A percentile compares a stretch with the other conserved stretches of the same genome.
Evolutionary conservation across 2,329 filamentous ascomycete genomes (phyloP).

Genomic region (Fusarium mundagurra): DNA sequence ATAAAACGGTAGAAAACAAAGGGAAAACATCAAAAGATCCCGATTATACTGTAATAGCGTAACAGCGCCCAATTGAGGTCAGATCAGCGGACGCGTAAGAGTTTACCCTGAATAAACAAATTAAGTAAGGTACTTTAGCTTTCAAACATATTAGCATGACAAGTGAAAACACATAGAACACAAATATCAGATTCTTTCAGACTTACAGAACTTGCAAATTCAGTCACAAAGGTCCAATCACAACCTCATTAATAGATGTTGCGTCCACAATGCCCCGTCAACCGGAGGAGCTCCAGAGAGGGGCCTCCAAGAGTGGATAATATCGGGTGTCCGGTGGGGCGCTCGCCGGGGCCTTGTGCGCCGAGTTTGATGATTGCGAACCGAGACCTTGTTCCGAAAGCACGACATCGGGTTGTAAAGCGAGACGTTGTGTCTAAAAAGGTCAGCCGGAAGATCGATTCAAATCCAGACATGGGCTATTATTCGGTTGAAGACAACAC

Average conservation of each 20-base stretch:
- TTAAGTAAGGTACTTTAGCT: background rate
- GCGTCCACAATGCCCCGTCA: constrained; percentile 22
- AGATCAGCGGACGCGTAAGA: constrained; percentile 6
- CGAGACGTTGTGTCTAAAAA: background rate
- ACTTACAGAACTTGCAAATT: constrained; percentile 6
- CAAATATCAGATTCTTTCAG: constrained; percentile 3
- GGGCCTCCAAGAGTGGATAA: constrained; percentile 28
- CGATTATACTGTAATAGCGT: background rate
- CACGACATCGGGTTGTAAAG: constrained; percentile 15
- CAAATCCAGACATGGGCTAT: background rate
- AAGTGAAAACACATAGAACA: constrained; percentile 2
- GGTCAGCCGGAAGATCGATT: background rate
- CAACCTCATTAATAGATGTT: constrained; percentile 9
- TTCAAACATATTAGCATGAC: background rate
- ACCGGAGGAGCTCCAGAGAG: constrained; percentile 28
- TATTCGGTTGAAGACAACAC: background rate
- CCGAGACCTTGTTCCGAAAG: constrained; percentile 32
- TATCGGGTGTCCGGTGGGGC: constrained; percentile 25
- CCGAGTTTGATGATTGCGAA: constrained; percentile 26
- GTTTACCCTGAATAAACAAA: background rate
- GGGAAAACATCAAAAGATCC: background rate
- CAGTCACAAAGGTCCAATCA: constrained; percentile 14
- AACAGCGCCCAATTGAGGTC: background rate
- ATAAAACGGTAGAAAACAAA: background rate
- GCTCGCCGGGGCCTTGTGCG: constrained; percentile 18